phyloP scores from a whole-genome alignment of 2,329 filamentous ascomycete genomes.

The Blumeria graminis region DNA sequence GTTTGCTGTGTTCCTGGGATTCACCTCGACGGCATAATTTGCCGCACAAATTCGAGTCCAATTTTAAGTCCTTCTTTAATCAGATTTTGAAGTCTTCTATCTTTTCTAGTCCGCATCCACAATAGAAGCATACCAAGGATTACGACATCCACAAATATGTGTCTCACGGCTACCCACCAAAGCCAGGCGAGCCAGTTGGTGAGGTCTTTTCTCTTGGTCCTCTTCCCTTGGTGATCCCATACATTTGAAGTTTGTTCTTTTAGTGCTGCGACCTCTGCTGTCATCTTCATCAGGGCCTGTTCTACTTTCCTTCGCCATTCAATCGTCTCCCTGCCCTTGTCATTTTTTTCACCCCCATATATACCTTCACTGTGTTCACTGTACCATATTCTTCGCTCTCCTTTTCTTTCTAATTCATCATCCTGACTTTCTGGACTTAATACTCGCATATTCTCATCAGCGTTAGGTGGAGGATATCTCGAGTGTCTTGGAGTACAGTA shows the following conservation, averaged over 20 bases:
- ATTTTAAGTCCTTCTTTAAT: constrained; percentile 37
- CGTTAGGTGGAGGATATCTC: constrained; percentile 23
- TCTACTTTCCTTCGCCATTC: constrained; percentile 66
- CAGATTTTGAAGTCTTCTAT: constrained; percentile 49
- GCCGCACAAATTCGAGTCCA: constrained; percentile 32
- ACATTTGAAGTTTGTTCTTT: constrained; percentile 72
- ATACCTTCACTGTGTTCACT: constrained; percentile 20
- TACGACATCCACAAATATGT: constrained; percentile 47
- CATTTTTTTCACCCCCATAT: constrained; percentile 17
- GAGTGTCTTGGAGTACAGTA: constrained; percentile 16
- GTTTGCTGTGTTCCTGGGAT: background rate
- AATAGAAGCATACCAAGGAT: constrained; percentile 40
- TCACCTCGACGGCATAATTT: constrained; percentile 27
- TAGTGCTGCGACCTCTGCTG: constrained; percentile 74
- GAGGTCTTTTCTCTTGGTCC: constrained; percentile 28
- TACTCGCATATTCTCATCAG: constrained; percentile 38
- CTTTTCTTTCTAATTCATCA: constrained; percentile 38
- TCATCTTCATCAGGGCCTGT: constrained; percentile 65
- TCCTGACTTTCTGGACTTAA: constrained; percentile 72
- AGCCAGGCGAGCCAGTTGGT: constrained; percentile 48
- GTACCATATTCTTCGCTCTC: constrained; percentile 20
- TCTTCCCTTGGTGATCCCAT: constrained; percentile 43
- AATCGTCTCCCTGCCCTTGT: constrained; percentile 19
- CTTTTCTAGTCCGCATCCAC: constrained; percentile 49
- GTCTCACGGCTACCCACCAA: constrained; percentile 44